phyloP scores from a whole-genome alignment of 1,139 yeast species.

The Debaryomyces udenii region DNA sequence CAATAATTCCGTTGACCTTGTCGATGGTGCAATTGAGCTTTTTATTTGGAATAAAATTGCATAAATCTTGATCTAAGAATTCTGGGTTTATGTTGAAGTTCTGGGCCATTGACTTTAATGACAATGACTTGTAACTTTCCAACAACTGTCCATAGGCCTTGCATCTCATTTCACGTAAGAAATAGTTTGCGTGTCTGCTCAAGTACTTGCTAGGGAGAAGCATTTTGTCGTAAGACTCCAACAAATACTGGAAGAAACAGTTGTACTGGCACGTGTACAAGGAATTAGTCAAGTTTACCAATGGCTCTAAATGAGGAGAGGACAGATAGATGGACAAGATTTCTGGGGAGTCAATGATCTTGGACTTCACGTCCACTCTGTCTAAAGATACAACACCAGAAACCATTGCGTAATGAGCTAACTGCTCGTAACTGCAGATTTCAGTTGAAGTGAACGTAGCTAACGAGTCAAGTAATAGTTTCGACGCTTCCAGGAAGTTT shows the following conservation, averaged over 20 bases:
- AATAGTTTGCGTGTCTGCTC: conserved; percentile 77
- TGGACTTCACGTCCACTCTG: conserved; percentile 81
- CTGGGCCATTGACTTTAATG: conserved; percentile 89
- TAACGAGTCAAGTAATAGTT: conserved; percentile 81
- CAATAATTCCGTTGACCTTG: conserved; percentile 92
- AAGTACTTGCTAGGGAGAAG: conserved; percentile 76
- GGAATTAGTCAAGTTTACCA: conserved; percentile 81
- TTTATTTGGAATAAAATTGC: conserved; percentile 90
- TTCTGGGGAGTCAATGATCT: conserved; percentile 93
- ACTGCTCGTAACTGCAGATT: conserved; percentile 83
- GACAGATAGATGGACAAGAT: conserved; percentile 78
- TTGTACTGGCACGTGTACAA: conserved; percentile 89
- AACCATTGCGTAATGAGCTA: conserved; percentile 85
- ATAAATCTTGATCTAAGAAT: conserved; percentile 78
- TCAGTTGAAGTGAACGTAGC: conserved; percentile 98
- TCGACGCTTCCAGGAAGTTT: conserved; percentile 81
- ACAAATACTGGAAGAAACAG: conserved; percentile 74
- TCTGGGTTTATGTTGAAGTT: conserved; percentile 88
- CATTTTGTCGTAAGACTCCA: conserved; percentile 77
- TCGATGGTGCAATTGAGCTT: conserved; percentile 95
- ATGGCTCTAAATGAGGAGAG: conserved; percentile 74
- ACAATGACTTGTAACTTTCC: conserved; percentile 90
- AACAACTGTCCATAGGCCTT: conserved; percentile 93
- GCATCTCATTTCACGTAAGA: conserved; percentile 90
- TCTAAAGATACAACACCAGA: conserved; percentile 83